These are phyloP conservation scores for Nicotiana knightiana DNA, from an alignment of 257 asterid species.

Conservation along the genomic window DNA sequence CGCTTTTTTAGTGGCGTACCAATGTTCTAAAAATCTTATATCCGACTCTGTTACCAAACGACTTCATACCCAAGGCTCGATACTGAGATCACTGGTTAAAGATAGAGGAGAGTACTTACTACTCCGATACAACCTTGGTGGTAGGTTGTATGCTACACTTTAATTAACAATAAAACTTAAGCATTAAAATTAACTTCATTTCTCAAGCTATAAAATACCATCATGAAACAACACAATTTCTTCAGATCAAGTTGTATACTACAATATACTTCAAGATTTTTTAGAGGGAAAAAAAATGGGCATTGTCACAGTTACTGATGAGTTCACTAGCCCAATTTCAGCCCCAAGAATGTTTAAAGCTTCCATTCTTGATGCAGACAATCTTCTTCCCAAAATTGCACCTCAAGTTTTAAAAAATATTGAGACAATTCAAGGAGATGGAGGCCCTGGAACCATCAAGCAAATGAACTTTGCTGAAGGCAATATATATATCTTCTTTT, in stretches of 20 bases:
- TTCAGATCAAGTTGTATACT: not conserved
- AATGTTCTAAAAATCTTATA: too few species aligned
- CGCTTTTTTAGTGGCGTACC: too few species aligned
- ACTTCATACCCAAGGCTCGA: too few species aligned
- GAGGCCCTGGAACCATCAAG: conserved; percentile 50
- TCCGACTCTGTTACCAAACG: too few species aligned
- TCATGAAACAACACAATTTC: not conserved
- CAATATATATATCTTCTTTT: not conserved
- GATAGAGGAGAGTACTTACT: too few species aligned
- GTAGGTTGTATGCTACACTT: not conserved
- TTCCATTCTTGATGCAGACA: conserved; percentile 33
- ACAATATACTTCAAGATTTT: not conserved
- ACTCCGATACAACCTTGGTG: too few species aligned
- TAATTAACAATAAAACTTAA: not conserved
- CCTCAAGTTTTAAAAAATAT: conserved; percentile 37
- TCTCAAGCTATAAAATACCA: conserved; percentile 22
- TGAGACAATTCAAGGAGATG: conserved; percentile 39
- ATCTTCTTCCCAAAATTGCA: conserved; percentile 33
- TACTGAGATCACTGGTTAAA: too few species aligned
- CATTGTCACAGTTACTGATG: conserved; percentile 21
- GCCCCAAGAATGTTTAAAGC: conserved; percentile 36
- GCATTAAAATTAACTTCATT: not conserved
- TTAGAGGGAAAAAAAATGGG: conserved; percentile 16
- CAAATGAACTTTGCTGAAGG: conserved; percentile 36
- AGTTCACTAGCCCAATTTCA: conserved; percentile 23